phyloP scores from a whole-genome alignment of 306 rosid genomes.

The Citrullus colocynthis region DNA sequence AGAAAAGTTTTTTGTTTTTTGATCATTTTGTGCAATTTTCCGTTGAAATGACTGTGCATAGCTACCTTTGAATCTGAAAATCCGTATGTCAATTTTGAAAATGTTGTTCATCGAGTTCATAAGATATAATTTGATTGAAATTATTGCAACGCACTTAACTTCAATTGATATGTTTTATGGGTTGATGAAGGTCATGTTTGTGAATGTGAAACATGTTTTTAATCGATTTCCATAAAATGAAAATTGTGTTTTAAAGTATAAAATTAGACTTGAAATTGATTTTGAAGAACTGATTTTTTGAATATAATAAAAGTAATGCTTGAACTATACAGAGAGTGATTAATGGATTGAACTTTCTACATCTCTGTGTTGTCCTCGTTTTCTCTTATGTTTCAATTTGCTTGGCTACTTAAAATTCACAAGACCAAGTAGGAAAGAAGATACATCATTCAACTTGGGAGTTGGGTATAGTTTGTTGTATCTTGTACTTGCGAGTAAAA shows the following conservation, averaged over 20 bases:
- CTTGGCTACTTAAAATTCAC: constrained; percentile 1
- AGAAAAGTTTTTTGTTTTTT: too few species aligned
- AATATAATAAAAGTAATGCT: too few species aligned
- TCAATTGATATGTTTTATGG: neutral
- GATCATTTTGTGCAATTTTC: too few species aligned
- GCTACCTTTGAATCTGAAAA: neutral
- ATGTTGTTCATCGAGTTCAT: neutral
- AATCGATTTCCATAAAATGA: too few species aligned
- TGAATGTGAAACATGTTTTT: too few species aligned
- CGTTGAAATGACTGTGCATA: neutral
- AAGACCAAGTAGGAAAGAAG: constrained; percentile 32
- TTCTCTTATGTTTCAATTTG: neutral
- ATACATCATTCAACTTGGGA: constrained; percentile 57
- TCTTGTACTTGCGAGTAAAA: constrained; percentile 49
- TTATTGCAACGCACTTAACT: neutral
- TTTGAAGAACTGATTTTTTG: too few species aligned
- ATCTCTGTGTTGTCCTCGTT: neutral
- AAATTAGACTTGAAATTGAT: too few species aligned
- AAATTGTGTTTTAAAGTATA: too few species aligned
- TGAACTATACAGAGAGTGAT: too few species aligned
- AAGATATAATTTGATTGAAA: neutral
- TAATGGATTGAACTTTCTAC: neutral
- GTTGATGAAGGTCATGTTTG: neutral
- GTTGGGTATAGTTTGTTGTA: constrained; percentile 62
- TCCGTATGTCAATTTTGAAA: neutral